Evolutionary conservation across 176 grass and related monocot species (phyloP).

Genomic region (Oryza australiensis): DNA sequence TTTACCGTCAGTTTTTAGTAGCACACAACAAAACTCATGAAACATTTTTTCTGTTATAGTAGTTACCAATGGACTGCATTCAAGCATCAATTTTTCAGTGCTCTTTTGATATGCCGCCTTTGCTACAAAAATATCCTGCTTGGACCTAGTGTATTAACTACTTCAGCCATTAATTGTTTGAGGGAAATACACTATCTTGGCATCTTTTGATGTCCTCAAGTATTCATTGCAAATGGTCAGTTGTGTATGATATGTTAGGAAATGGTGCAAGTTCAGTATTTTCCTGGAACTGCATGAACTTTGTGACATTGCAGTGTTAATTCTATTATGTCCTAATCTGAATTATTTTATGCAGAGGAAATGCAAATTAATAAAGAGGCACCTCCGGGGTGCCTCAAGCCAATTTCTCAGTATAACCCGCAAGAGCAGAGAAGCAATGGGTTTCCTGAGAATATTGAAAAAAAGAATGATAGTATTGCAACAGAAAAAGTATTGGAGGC

Average conservation of each 20-base stretch:
- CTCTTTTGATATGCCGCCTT: background rate
- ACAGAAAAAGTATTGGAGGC: constrained; percentile 49
- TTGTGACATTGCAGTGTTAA: background rate
- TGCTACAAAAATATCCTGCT: background rate
- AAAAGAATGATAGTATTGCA: constrained; percentile 43
- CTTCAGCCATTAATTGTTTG: constrained; percentile 8
- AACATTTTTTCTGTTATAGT: background rate
- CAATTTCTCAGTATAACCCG: constrained; percentile 56
- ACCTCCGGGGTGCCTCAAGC: constrained; percentile 56
- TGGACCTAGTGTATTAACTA: background rate
- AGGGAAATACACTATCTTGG: background rate
- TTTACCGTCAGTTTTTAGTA: background rate
- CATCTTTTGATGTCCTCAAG: constrained; percentile 22
- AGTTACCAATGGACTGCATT: background rate
- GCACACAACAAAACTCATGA: background rate
- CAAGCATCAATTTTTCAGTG: constrained; percentile 6
- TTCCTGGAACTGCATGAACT: background rate
- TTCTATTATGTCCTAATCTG: constrained; percentile 39
- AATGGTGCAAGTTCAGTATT: background rate
- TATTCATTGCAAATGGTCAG: background rate
- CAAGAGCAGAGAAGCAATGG: constrained; percentile 58
- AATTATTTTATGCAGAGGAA: constrained; percentile 64
- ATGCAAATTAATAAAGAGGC: constrained; percentile 81
- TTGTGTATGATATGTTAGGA: constrained; percentile 4
- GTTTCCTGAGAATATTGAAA: constrained; percentile 55